phyloP scores from a whole-genome alignment of 208 protist species.

The Baffinella frigidus region DNA sequence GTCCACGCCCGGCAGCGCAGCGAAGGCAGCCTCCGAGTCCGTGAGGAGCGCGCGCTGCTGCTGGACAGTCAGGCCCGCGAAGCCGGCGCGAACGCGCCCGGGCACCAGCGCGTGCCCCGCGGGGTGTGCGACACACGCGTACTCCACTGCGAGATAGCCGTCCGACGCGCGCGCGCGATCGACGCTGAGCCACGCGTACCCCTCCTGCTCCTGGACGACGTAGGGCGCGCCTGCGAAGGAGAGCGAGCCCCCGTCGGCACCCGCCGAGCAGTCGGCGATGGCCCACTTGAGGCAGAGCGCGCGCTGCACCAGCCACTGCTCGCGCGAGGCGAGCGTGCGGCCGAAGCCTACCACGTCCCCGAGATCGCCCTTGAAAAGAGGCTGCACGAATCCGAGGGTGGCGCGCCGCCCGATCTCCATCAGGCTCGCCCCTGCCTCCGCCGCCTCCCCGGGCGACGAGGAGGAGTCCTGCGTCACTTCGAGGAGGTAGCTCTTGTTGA shows the following conservation, averaged over 20 bases:
- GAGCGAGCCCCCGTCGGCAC: background rate
- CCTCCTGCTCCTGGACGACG: background rate
- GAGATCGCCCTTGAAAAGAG: background rate
- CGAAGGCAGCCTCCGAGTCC: background rate
- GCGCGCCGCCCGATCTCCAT: background rate
- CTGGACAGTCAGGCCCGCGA: background rate
- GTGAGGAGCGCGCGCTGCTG: background rate
- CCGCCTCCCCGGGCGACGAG: background rate
- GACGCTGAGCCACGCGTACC: background rate
- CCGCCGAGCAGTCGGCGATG: background rate
- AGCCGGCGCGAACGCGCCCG: background rate
- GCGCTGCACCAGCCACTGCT: background rate
- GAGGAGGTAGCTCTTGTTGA: background rate
- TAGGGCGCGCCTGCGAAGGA: background rate
- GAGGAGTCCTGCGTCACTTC: background rate
- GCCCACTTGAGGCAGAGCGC: slow-evolving; percentile 36
- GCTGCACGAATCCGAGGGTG: background rate
- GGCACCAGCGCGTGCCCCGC: background rate
- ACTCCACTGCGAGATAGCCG: background rate
- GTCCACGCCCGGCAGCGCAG: background rate
- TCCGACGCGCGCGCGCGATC: background rate
- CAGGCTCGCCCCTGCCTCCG: background rate
- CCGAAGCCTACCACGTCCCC: slow-evolving; percentile 17
- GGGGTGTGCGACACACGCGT: background rate
- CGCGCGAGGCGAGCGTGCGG: background rate